These are phyloP conservation scores for Fusarium sp. DNA, from an alignment of 2,329 filamentous ascomycete genomes.

Conservation along the genomic window DNA sequence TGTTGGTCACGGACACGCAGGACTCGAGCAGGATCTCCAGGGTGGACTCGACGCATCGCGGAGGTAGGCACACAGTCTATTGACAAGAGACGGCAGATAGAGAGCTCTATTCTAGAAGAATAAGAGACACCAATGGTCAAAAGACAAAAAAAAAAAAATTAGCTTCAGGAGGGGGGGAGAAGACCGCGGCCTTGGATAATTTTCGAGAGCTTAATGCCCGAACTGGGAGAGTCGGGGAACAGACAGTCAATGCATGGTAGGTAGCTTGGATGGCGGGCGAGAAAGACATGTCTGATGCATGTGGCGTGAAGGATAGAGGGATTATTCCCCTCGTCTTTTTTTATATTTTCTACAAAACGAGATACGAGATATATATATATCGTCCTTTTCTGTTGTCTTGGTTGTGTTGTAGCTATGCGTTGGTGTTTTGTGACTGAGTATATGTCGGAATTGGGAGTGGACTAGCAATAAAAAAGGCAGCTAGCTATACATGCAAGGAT, in stretches of 20 bases:
- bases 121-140: slow-evolving; percentile 10
- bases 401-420: background rate
- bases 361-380: slow-evolving; percentile 43
- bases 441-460: background rate
- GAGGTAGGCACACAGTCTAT: slow-evolving; percentile 29
- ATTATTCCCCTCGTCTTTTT: slow-evolving; percentile 25
- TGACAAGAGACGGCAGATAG: background rate
- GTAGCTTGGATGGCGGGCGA: slow-evolving; percentile 3
- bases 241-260: background rate
- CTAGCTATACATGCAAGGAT: background rate
- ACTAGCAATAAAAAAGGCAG: background rate
- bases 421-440: background rate
- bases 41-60: slow-evolving; percentile 55
- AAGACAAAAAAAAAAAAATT: slow-evolving; percentile 8
- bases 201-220: slow-evolving; percentile 36
- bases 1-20: slow-evolving; percentile 57
- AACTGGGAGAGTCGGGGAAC: slow-evolving; percentile 1
- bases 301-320: slow-evolving; percentile 15
- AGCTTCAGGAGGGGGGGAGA: background rate
- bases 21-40: slow-evolving; percentile 70
- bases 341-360: slow-evolving; percentile 33
- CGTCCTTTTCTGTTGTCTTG: slow-evolving; percentile 33
- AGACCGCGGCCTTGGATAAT: slow-evolving; percentile 13
- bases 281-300: slow-evolving; percentile 17
- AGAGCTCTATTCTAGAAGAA: slow-evolving; percentile 15